Evolutionary conservation across 345 rosid genomes (phyloP).

Genomic region (Lumnitzera racemosa): DNA sequence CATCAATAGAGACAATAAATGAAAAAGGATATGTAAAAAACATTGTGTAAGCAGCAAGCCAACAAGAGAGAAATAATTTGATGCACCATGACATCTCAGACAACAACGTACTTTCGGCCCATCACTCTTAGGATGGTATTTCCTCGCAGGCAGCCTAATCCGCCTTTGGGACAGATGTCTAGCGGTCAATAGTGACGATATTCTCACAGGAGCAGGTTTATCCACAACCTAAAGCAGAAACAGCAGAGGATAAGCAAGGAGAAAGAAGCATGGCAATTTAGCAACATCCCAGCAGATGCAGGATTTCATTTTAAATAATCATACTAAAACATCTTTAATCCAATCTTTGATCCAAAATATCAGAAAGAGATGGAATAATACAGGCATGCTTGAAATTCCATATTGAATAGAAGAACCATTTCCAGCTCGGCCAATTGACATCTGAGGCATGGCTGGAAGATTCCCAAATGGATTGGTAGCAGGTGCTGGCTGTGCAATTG

Average conservation of each 20-base stretch:
- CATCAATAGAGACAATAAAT: too few relatives aligned
- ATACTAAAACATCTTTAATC: too few relatives aligned
- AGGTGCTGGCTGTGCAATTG: conserved; percentile 37
- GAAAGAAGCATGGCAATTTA: too few relatives aligned
- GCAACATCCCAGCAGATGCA: too few relatives aligned
- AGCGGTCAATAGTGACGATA: conserved; percentile 74
- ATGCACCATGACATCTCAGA: not conserved
- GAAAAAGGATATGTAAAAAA: too few relatives aligned
- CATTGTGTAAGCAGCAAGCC: not conserved
- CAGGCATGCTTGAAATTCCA: conserved; percentile 79
- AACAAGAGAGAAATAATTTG: not conserved
- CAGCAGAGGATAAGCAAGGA: not conserved
- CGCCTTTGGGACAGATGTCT: conserved; percentile 74
- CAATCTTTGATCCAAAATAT: not conserved
- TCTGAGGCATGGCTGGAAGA: conserved; percentile 74
- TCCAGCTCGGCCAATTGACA: conserved; percentile 67
- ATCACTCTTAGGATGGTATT: conserved; percentile 65
- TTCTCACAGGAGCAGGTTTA: conserved; percentile 66
- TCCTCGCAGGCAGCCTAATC: conserved; percentile 66
- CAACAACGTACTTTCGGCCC: conserved; percentile 39
- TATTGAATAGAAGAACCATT: conserved; percentile 63
- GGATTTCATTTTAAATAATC: too few relatives aligned
- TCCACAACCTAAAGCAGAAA: conserved; percentile 56
- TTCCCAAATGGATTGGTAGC: conserved; percentile 74
- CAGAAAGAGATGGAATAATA: conserved; percentile 17